Percentiles rank a stretch among this genome's conserved stretches.
Evolutionary conservation across 2,329 filamentous ascomycete species (phyloP).

Genomic region (Bipolaris bicolor): DNA sequence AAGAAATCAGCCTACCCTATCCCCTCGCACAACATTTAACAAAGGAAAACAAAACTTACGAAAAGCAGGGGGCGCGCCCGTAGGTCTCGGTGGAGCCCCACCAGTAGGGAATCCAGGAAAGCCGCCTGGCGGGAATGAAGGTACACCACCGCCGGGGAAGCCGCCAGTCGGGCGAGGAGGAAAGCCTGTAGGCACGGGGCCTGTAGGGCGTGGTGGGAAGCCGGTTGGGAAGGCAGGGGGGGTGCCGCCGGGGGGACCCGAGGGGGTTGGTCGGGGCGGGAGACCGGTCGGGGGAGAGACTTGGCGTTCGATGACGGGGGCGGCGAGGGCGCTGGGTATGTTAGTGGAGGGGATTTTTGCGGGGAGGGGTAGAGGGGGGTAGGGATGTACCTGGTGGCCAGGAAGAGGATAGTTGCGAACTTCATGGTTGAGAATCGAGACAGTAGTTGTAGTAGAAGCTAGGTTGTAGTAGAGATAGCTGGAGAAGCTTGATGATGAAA

Average conservation of each 20-base stretch:
- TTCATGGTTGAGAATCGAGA: constrained; percentile 13
- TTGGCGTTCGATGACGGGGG: constrained; percentile 16
- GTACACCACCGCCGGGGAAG: background rate
- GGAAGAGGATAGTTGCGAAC: constrained; percentile 14
- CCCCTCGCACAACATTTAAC: too few species aligned
- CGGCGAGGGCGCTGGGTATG: constrained; percentile 18
- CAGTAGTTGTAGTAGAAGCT: background rate
- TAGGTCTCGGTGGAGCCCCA: constrained; percentile 1
- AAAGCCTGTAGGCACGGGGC: background rate
- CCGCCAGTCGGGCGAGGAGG: constrained; percentile 1
- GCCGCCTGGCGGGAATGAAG: background rate
- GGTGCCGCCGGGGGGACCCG: constrained; percentile 1
- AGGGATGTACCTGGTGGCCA: constrained; percentile 17
- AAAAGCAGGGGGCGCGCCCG: constrained; percentile 2
- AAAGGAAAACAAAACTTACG: background rate
- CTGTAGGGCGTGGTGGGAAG: constrained; percentile 3
- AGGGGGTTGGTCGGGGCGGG: constrained; percentile 2
- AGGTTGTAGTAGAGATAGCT: background rate
- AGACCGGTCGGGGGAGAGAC: constrained; percentile 2
- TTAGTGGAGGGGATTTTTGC: background rate
- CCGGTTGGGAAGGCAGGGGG: constrained; percentile 6
- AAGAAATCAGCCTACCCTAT: background rate
- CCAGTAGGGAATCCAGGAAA: constrained; percentile 10
- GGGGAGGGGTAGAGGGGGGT: background rate
- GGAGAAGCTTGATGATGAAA: background rate